phyloP scores from a whole-genome alignment of 805 yeast genomes.

The Candida ortonii region DNA sequence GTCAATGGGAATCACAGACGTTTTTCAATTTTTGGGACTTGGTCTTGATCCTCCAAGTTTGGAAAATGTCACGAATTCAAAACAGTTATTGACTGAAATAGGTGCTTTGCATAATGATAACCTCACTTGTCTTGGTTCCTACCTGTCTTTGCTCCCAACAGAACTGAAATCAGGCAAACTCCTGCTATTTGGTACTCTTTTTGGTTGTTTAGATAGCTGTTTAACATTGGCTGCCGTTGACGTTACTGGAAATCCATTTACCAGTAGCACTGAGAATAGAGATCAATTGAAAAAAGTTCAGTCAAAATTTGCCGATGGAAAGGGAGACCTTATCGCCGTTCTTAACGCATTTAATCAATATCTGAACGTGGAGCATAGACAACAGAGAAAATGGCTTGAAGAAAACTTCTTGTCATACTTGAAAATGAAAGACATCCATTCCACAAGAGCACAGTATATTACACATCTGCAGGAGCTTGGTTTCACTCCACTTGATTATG shows the following conservation, averaged over 20 bases:
- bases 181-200: conserved; percentile 72
- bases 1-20: conserved; percentile 81
- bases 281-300: conserved; percentile 55
- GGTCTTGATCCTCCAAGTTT: conserved; percentile 82
- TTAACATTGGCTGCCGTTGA: conserved; percentile 78
- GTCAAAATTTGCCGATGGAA: conserved; percentile 41
- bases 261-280: conserved; percentile 57
- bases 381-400: conserved; percentile 44
- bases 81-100: conserved; percentile 53
- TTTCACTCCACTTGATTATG: conserved; percentile 59
- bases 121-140: conserved; percentile 76
- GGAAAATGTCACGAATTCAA: conserved; percentile 50
- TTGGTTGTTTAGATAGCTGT: conserved; percentile 76
- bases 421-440: conserved; percentile 65
- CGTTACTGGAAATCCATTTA: conserved; percentile 72
- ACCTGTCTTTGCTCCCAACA: conserved; percentile 77
- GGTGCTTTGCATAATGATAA: conserved; percentile 61
- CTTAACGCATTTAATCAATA: conserved; percentile 59
- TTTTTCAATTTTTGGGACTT: conserved; percentile 59
- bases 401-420: conserved; percentile 61
- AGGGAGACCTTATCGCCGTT: conserved; percentile 76
- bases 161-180: conserved; percentile 85
- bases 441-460: conserved; percentile 67
- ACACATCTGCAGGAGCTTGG: conserved; percentile 76
- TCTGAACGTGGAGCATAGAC: conserved; percentile 28